A percentile compares a stretch with the other conserved stretches of the same genome.
Evolutionary conservation across 176 grass and related monocot genomes (phyloP).

Genomic region (Eleusine coracana): DNA sequence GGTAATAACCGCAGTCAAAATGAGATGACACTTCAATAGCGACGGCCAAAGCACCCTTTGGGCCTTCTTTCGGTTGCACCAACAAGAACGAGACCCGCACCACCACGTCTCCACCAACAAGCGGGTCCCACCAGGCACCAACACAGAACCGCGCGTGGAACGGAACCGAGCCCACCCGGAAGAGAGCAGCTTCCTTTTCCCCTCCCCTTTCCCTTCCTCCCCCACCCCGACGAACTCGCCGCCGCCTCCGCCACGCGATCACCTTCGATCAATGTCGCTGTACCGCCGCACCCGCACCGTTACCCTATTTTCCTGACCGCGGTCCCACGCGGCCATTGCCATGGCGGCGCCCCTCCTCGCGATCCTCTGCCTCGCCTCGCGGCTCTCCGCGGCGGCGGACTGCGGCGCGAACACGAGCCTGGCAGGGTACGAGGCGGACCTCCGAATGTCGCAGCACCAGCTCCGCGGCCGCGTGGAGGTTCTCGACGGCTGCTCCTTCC

Average conservation of each 20-base stretch:
- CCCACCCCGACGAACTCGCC: slow-evolving; percentile 33
- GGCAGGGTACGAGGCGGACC: slow-evolving; percentile 59
- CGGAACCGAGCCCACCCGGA: slow-evolving; percentile 30
- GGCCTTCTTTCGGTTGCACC: neutral
- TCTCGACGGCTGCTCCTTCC: slow-evolving; percentile 90
- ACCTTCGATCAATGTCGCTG: slow-evolving; percentile 47
- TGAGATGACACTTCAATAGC: neutral
- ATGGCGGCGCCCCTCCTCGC: slow-evolving; percentile 39
- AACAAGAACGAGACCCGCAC: neutral
- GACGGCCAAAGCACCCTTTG: neutral
- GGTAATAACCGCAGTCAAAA: neutral
- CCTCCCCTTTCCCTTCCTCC: neutral
- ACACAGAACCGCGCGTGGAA: slow-evolving; percentile 3
- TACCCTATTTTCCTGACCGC: neutral
- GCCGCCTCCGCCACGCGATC: slow-evolving; percentile 38
- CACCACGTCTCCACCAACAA: neutral
- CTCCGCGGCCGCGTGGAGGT: slow-evolving; percentile 76
- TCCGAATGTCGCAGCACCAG: slow-evolving; percentile 90
- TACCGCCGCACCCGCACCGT: neutral
- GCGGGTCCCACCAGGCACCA: slow-evolving; percentile 37
- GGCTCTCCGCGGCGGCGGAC: slow-evolving; percentile 16
- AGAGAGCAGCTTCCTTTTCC: slow-evolving; percentile 10
- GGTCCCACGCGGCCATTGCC: neutral
- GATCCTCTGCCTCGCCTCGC: slow-evolving; percentile 10
- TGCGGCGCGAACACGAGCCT: slow-evolving; percentile 66